Evolutionary conservation across 129 eudicot genomes (phyloP).

Genomic region (Logfia minima): DNA sequence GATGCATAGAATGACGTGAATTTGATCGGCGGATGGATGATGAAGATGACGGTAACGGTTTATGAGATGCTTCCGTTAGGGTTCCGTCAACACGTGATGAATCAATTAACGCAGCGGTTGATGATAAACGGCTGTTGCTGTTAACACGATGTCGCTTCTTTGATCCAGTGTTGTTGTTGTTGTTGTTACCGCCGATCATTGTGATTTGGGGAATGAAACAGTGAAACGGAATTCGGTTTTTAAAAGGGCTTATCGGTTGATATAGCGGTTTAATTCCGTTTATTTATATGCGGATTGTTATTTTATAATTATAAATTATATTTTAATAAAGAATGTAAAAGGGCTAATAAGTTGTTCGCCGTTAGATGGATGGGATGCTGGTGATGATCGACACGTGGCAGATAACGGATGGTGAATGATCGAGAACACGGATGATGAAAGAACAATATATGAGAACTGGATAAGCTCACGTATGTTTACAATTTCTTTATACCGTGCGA

Average conservation of each 20-base stretch:
- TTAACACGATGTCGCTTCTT: background rate
- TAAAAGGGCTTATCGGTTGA: background rate
- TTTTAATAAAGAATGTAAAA: too few species aligned
- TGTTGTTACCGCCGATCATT: constrained; percentile 1
- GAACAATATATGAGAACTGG: background rate
- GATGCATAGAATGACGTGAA: constrained; percentile 26
- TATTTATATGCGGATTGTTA: background rate
- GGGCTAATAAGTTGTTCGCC: too few species aligned
- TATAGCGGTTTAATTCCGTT: background rate
- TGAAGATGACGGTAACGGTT: background rate
- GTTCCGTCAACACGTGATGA: background rate
- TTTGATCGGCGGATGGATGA: constrained; percentile 38
- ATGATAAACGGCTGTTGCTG: background rate
- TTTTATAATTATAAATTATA: too few species aligned
- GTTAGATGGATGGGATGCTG: too few species aligned
- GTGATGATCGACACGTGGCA: background rate
- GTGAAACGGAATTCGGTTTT: background rate
- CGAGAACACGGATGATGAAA: too few species aligned
- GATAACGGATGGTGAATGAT: background rate
- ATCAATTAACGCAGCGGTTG: background rate
- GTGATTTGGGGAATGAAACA: background rate
- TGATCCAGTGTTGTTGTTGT: background rate
- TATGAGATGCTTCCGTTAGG: background rate
- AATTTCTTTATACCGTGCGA: too few species aligned
- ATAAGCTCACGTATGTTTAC: background rate